phyloP scores from a whole-genome alignment of 371 early-diverging fungal species.

The Mucor plumbeus region DNA sequence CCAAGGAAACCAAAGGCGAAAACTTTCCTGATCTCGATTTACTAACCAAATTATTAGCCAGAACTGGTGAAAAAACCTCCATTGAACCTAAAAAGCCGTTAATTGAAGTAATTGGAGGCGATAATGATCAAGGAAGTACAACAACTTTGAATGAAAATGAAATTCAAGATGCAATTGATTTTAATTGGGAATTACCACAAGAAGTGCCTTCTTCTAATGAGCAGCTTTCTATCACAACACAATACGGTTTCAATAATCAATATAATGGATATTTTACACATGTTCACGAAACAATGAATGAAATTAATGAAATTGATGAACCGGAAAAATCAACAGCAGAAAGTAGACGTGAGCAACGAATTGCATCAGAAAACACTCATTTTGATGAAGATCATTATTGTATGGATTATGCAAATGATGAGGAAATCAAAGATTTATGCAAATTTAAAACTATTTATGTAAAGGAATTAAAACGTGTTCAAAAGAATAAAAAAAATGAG shows the following conservation, averaged over 20 bases:
- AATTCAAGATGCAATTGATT: conserved; percentile 61
- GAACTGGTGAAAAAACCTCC: conserved; percentile 56
- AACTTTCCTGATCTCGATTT: conserved; percentile 89
- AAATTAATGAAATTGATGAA: conserved; percentile 78
- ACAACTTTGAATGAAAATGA: neutral
- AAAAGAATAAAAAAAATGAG: conserved; percentile 44
- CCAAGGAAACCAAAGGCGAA: conserved; percentile 82
- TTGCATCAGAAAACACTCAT: conserved; percentile 73
- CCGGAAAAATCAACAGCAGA: conserved; percentile 75
- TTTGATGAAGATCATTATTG: conserved; percentile 95
- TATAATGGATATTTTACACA: conserved; percentile 82
- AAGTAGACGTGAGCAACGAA: conserved; percentile 65
- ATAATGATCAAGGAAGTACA: conserved; percentile 15
- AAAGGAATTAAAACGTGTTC: conserved; percentile 60
- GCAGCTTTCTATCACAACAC: conserved; percentile 28
- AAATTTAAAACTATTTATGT: conserved; percentile 75
- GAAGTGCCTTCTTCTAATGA: conserved; percentile 47
- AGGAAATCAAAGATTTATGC: conserved; percentile 76
- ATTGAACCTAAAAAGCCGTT: conserved; percentile 52
- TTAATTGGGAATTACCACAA: conserved; percentile 91
- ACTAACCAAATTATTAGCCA: conserved; percentile 78
- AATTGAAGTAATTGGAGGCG: conserved; percentile 72
- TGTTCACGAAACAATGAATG: conserved; percentile 81
- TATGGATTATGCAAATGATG: conserved; percentile 70
- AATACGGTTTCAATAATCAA: conserved; percentile 88